A percentile compares a stretch with the other conserved stretches of the same genome.
These are phyloP conservation scores for Exidia glandulosa DNA, from an alignment of 768 basidiomycete species.

Conservation along the genomic window DNA sequence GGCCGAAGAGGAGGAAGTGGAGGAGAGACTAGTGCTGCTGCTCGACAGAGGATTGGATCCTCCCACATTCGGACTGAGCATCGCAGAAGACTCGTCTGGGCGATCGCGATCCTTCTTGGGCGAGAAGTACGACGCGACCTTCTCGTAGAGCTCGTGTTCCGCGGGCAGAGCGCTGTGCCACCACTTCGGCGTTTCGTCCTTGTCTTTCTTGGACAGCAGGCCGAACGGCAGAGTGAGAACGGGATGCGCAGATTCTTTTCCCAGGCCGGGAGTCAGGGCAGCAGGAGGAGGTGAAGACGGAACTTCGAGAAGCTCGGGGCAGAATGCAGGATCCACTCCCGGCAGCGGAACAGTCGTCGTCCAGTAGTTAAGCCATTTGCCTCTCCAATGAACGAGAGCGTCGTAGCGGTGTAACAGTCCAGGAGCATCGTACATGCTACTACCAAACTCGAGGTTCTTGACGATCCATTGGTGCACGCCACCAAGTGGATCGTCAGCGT, in stretches of 20 bases:
- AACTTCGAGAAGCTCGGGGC: not conserved
- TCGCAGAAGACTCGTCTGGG: constrained; percentile 9
- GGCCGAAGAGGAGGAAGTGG: not conserved
- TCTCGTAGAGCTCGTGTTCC: constrained; percentile 7
- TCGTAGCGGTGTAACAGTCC: constrained; percentile 40
- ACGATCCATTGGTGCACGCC: constrained; percentile 41
- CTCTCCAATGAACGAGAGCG: constrained; percentile 34
- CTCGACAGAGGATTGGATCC: no score
- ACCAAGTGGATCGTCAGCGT: constrained; percentile 38
- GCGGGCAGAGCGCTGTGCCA: not conserved
- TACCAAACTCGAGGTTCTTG: constrained; percentile 48
- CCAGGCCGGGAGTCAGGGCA: not conserved
- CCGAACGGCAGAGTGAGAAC: not conserved
- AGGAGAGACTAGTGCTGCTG: constrained; percentile 6
- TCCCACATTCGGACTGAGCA: constrained; percentile 1
- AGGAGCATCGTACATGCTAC: constrained; percentile 45
- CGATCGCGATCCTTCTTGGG: constrained; percentile 13
- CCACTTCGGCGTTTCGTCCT: constrained; percentile 5
- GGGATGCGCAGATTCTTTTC: not conserved
- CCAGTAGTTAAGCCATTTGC: constrained; percentile 49
- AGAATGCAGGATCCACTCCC: not conserved
- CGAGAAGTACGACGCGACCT: not conserved
- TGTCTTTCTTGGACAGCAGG: not conserved
- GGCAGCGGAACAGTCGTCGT: constrained; percentile 28
- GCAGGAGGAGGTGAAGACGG: not conserved